Evolutionary conservation across 2,329 filamentous ascomycete genomes (phyloP).

Genomic region (Grosmannia penicillata): DNA sequence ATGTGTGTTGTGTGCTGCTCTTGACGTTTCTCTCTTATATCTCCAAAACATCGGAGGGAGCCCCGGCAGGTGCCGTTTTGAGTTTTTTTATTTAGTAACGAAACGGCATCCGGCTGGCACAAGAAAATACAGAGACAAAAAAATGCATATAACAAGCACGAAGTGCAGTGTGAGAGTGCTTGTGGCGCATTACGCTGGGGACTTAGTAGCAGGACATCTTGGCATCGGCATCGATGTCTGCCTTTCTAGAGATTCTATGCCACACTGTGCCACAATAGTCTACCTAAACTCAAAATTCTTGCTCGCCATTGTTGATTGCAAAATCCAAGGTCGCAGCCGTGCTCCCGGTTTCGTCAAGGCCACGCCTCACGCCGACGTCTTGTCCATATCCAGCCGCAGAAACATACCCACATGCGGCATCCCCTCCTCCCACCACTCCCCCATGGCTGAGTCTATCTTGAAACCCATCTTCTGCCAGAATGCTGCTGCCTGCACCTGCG

Average conservation of each 20-base stretch:
- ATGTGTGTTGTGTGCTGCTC: slow-evolving; percentile 3
- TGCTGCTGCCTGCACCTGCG: slow-evolving; percentile 49
- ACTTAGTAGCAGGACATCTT: no score
- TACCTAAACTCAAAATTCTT: no score
- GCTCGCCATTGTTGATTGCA: no score
- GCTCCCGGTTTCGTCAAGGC: background rate
- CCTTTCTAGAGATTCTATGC: no score
- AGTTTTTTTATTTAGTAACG: background rate
- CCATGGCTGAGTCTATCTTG: slow-evolving; percentile 54
- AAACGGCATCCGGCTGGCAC: background rate
- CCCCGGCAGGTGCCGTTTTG: background rate
- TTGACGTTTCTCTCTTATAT: slow-evolving; percentile 12
- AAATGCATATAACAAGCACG: background rate
- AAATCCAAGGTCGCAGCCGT: background rate
- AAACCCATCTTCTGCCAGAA: slow-evolving; percentile 66
- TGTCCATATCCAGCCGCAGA: slow-evolving; percentile 23
- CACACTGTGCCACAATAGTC: no score
- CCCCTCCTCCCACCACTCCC: slow-evolving; percentile 69
- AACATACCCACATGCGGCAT: slow-evolving; percentile 83
- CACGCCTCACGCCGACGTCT: background rate
- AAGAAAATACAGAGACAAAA: slow-evolving; percentile 9
- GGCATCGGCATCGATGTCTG: no score
- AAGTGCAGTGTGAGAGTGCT: no score
- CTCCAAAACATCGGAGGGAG: slow-evolving; percentile 7
- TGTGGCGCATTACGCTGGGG: no score